A percentile compares a stretch with the other conserved stretches of the same genome.
These are phyloP conservation scores for Blastobotrys capitulatus DNA, from an alignment of 1,139 yeast genomes.

Conservation along the genomic window DNA sequence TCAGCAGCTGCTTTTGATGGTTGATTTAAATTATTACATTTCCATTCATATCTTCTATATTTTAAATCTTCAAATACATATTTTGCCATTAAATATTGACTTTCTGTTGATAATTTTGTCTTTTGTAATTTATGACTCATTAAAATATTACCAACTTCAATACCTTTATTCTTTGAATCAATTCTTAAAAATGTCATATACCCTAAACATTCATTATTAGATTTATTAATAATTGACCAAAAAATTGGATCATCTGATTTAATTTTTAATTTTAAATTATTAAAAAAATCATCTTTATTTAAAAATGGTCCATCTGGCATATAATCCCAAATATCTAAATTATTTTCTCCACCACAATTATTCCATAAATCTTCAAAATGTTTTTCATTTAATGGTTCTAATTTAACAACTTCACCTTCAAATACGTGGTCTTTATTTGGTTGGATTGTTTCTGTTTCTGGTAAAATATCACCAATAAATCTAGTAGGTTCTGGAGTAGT, in stretches of 20 bases:
- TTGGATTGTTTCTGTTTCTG: not conserved
- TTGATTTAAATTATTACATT: conserved; percentile 29
- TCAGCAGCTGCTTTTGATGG: conserved; percentile 31
- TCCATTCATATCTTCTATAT: conserved; percentile 34
- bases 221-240: conserved; percentile 22
- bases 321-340: conserved; percentile 21
- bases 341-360: conserved; percentile 10
- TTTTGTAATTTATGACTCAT: conserved; percentile 26
- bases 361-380: conserved; percentile 19
- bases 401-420: conserved; percentile 7
- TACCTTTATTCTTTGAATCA: conserved; percentile 24
- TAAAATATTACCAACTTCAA: conserved; percentile 31
- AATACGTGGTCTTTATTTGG: not conserved
- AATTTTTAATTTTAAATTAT: not conserved
- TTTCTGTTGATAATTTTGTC: conserved; percentile 31
- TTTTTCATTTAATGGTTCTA: conserved; percentile 14
- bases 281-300: conserved; percentile 12
- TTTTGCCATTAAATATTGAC: conserved; percentile 27
- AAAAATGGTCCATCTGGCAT: conserved; percentile 20
- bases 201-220: conserved; percentile 27
- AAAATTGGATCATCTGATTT: conserved; percentile 17
- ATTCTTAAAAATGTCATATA: conserved; percentile 24
- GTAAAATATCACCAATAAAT: no score
- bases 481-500: no score
- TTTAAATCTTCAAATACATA: conserved; percentile 29